A percentile compares a stretch with the other conserved stretches of the same genome.
Evolutionary conservation across 148 eudicot genomes (phyloP).

Genomic region (Amaranthus cruentus): DNA sequence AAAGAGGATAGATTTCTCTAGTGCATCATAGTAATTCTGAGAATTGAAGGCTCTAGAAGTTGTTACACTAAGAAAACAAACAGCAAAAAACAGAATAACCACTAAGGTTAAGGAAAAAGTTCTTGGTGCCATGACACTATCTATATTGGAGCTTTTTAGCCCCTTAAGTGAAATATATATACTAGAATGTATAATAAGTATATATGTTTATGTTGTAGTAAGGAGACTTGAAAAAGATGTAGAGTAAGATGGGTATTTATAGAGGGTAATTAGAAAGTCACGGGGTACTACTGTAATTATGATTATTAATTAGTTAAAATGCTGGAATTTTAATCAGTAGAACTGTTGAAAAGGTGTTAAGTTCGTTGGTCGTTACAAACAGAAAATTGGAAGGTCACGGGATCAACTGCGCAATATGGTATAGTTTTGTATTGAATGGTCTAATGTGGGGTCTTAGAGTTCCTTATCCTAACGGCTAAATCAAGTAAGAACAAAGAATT

Average conservation of each 20-base stretch:
- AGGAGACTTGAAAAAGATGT: no score
- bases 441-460: constrained; percentile 1
- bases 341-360: background rate
- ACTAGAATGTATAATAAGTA: no score
- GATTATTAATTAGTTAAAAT: no score
- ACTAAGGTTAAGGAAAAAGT: background rate
- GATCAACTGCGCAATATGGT: constrained; percentile 46
- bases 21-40: constrained; percentile 51
- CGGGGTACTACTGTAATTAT: constrained; percentile 2
- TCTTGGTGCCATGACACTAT: background rate
- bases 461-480: background rate
- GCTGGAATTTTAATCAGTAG: constrained; percentile 1
- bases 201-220: no score
- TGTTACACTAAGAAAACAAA: constrained; percentile 15
- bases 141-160: no score
- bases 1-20: constrained; percentile 67
- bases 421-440: constrained; percentile 8
- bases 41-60: constrained; percentile 45
- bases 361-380: constrained; percentile 42
- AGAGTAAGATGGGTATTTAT: background rate
- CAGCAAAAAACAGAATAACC: constrained; percentile 21
- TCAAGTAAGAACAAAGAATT: background rate
- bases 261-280: background rate
- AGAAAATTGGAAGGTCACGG: constrained; percentile 31
- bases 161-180: no score